phyloP scores from a whole-genome alignment of 768 basidiomycete genomes.

The Dacryopinax spathularia region DNA sequence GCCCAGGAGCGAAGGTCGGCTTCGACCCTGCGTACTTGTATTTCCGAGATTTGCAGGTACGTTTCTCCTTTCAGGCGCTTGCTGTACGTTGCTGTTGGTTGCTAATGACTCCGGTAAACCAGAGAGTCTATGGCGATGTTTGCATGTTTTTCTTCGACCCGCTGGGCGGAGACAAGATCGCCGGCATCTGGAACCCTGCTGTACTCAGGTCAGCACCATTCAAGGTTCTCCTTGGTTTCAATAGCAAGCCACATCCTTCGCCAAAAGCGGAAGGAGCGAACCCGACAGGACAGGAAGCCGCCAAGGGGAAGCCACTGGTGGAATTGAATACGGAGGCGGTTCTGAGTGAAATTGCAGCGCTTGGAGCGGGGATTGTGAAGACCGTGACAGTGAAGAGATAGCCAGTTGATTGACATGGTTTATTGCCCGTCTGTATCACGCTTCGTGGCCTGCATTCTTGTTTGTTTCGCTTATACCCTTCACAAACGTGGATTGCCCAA shows the following conservation, averaged over 20 bases:
- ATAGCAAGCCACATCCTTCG: slow-evolving; percentile 40
- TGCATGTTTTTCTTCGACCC: slow-evolving; percentile 75
- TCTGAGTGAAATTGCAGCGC: slow-evolving; percentile 57
- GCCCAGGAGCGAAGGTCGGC: slow-evolving; percentile 35
- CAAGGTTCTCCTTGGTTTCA: slow-evolving; percentile 72
- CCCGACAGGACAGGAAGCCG: background rate
- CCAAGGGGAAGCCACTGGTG: slow-evolving; percentile 46
- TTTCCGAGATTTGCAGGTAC: slow-evolving; percentile 58
- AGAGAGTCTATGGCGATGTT: slow-evolving; percentile 62
- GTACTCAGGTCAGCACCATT: slow-evolving; percentile 50
- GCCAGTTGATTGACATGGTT: too few species aligned
- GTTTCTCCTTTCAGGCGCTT: slow-evolving; percentile 12
- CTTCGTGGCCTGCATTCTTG: too few species aligned
- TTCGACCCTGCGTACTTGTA: slow-evolving; percentile 67
- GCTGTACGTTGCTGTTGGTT: background rate
- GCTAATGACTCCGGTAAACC: too few species aligned
- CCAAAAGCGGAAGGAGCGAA: slow-evolving; percentile 9
- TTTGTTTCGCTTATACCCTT: too few species aligned
- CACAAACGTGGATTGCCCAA: too few species aligned
- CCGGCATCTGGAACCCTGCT: slow-evolving; percentile 74
- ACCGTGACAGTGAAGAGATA: slow-evolving; percentile 10
- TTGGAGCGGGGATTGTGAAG: slow-evolving; percentile 56
- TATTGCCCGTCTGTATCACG: too few species aligned
- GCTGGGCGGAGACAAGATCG: slow-evolving; percentile 63
- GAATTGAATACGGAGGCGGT: slow-evolving; percentile 51